phyloP scores from a whole-genome alignment of 208 protist genomes.

The Acanthamoeba healyi region DNA sequence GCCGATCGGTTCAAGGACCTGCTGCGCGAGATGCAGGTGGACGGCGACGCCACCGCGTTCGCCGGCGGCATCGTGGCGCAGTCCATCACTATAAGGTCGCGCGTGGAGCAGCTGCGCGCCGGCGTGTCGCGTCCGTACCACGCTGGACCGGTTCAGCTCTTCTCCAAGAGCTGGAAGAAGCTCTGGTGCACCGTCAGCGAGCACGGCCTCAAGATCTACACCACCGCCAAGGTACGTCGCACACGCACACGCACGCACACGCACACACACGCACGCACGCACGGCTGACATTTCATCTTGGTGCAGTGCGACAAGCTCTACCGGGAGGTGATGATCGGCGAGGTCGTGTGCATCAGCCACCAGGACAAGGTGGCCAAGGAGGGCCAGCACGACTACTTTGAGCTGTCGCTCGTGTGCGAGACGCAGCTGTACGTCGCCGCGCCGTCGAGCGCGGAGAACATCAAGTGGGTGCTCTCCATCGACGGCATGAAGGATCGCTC shows the following conservation, averaged over 20 bases:
- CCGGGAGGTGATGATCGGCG: not conserved
- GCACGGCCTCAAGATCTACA: constrained; percentile 3
- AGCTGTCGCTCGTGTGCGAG: constrained; percentile 1
- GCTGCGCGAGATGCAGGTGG: constrained; percentile 19
- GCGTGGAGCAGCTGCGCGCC: constrained; percentile 28
- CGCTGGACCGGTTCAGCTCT: not conserved
- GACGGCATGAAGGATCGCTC: constrained; percentile 66
- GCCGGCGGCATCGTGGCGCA: not conserved
- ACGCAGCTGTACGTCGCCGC: constrained; percentile 18
- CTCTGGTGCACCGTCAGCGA: constrained; percentile 12
- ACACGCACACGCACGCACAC: not conserved
- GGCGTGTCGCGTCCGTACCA: not conserved
- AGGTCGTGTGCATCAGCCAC: constrained; percentile 6
- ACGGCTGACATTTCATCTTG: not conserved
- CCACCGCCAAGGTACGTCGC: constrained; percentile 14
- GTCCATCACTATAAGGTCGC: not conserved
- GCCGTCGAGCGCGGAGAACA: not conserved
- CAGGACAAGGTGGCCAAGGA: constrained; percentile 11
- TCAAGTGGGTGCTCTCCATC: constrained; percentile 47
- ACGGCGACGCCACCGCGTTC: not conserved
- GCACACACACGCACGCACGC: not conserved
- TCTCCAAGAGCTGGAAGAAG: constrained; percentile 57
- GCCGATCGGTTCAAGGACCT: constrained; percentile 32
- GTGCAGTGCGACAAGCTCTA: constrained; percentile 9
- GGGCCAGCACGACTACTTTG: constrained; percentile 37